Percentiles rank a stretch among this genome's conserved stretches.
phyloP scores from a whole-genome alignment of 2,329 filamentous ascomycete genomes.

The Pseudocercospora cruenta region DNA sequence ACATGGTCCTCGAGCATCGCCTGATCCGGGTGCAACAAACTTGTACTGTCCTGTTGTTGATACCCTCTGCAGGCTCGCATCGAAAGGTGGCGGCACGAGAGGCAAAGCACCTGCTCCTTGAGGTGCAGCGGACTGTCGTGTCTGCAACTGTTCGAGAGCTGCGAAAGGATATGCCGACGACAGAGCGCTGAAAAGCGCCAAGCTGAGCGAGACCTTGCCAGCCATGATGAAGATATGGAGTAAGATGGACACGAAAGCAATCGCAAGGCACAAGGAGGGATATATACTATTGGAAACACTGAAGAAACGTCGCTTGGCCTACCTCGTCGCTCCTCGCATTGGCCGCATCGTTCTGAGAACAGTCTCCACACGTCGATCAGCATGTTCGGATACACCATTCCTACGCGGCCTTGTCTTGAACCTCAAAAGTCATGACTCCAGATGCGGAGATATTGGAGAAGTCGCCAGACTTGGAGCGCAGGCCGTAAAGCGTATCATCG shows the following conservation, averaged over 20 bases:
- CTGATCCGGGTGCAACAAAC: slow-evolving; percentile 35
- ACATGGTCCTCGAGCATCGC: slow-evolving; percentile 39
- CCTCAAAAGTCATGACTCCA: neutral
- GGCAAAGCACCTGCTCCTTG: slow-evolving; percentile 31
- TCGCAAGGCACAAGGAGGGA: neutral
- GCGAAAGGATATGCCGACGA: slow-evolving; percentile 9
- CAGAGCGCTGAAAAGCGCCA: slow-evolving; percentile 4
- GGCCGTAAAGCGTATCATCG: neutral
- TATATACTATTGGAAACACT: neutral
- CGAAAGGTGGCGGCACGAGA: slow-evolving; percentile 33
- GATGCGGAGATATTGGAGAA: neutral
- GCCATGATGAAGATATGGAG: neutral
- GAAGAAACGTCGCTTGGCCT: neutral
- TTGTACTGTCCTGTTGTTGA: slow-evolving; percentile 30
- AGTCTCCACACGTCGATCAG: neutral
- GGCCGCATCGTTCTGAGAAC: neutral
- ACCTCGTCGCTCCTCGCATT: neutral
- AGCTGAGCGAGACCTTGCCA: neutral
- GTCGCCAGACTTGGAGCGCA: neutral
- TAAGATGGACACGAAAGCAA: neutral
- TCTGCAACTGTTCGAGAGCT: neutral
- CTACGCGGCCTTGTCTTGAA: neutral
- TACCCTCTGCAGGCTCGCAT: slow-evolving; percentile 34
- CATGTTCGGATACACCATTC: neutral
- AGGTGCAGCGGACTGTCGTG: slow-evolving; percentile 9